Evolutionary conservation across 164 flowering plant species (phyloP), one percentile per base, ranked within the genome.

Genomic region (Nymphaea colorata): DNA sequence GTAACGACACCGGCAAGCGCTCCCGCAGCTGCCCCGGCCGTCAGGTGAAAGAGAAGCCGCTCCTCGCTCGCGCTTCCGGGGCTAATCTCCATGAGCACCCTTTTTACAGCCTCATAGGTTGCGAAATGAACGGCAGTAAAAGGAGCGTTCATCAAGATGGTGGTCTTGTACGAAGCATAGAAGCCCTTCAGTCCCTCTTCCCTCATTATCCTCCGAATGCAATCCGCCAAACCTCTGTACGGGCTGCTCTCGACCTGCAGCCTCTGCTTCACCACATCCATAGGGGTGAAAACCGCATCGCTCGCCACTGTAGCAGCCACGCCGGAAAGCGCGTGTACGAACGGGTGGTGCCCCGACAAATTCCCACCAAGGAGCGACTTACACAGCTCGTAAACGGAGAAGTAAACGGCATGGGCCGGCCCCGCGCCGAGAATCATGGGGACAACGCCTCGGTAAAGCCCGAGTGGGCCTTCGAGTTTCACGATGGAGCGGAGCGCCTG

Each of bases 351-450:
- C 42, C 59, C 25, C 51, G 73, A 79, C 0, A 76, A 78, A 41
- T 77, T 71, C 14, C 61, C 64, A 0, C 81, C 75, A 10, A 86
- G 75, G 7, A 3, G 42, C 67, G 74, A 66, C 76, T 87, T 87
- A 47, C 75, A 79, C 2, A 68, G 0, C 73, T 87, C 92, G 64
- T 87, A 87, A 2, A 87, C 85, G 0, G 89, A 87, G 78, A 87
- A 87, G 64, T 87, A 87, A n/a, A 85, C 86, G 0, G 92, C 89
- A 45, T 87, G 89, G 25, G 92, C 87, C 0, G 89, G 92, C 15
- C 86, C 92, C 3, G 89, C 92, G 44, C 92, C 89, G 55, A 87
- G 83, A 14, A 82, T 84, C 88, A 87, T 85, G 45, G 92, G 89
- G 6, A 75, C 85, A 15, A 87, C 79, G 4, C 92, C 92, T 0